phyloP scores from a whole-genome alignment of 768 basidiomycete species.

The Wakefieldia striispora region DNA sequence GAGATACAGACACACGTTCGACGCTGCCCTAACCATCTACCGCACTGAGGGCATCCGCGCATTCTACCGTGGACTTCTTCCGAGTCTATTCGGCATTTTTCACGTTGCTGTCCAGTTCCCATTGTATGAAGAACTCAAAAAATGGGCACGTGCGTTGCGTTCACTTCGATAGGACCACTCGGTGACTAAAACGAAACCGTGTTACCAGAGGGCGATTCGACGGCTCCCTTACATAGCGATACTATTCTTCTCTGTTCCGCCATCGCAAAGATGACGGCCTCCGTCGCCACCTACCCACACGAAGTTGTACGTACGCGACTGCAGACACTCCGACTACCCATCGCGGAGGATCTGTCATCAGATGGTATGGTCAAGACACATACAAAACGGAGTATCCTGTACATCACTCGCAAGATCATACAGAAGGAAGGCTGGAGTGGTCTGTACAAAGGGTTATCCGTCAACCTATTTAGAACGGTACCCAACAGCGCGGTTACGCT shows the following conservation, averaged over 20 bases:
- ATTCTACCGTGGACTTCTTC: constrained; percentile 92
- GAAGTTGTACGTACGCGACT: constrained; percentile 98
- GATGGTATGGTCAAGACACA: constrained; percentile 60
- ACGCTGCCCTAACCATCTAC: constrained; percentile 89
- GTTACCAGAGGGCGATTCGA: constrained; percentile 29
- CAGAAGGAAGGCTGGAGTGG: constrained; percentile 84
- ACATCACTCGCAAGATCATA: constrained; percentile 71
- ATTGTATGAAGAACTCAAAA: constrained; percentile 89
- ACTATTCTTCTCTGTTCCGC: constrained; percentile 88
- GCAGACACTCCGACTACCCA: constrained; percentile 77
- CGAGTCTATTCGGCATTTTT: constrained; percentile 88
- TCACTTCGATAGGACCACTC: constrained; percentile 1
- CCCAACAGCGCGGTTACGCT: constrained; percentile 96
- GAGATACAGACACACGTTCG: constrained; percentile 84
- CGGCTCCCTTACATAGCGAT: constrained; percentile 29
- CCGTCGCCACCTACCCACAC: constrained; percentile 94
- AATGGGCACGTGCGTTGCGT: constrained; percentile 70
- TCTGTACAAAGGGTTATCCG: constrained; percentile 90
- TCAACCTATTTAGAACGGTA: constrained; percentile 92
- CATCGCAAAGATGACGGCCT: constrained; percentile 94
- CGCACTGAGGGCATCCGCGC: constrained; percentile 81
- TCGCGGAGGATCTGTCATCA: constrained; percentile 56
- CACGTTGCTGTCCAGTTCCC: constrained; percentile 99
- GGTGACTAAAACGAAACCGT: constrained; percentile 1
- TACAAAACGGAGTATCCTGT: constrained; percentile 62